These are phyloP conservation scores for Adenanthera pavonina DNA, from an alignment of 306 rosid genomes.

Conservation along the genomic window DNA sequence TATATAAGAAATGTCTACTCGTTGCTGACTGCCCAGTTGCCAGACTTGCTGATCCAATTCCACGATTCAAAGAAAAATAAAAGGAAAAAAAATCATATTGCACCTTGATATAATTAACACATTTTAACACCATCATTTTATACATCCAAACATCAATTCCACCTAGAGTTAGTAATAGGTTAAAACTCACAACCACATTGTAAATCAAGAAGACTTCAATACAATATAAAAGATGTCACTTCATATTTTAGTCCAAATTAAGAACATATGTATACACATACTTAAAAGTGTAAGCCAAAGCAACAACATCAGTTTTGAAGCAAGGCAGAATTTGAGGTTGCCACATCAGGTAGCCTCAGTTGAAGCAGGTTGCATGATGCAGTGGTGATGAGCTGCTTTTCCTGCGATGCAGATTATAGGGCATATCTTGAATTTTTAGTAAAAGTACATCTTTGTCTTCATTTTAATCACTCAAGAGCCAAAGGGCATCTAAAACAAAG, in stretches of 20 bases:
- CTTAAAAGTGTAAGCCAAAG: background rate
- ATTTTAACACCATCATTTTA: constrained; percentile 5
- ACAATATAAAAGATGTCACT: background rate
- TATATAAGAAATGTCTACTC: background rate
- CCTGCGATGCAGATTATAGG: background rate
- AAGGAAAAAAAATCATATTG: background rate
- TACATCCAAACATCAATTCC: background rate
- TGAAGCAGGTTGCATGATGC: background rate
- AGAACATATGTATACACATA: background rate
- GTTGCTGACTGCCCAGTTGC: background rate
- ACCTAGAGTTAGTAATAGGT: constrained; percentile 8
- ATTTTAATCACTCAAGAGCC: background rate
- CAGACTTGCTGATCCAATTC: background rate
- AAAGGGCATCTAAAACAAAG: background rate
- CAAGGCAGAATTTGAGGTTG: background rate
- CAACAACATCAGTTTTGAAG: background rate
- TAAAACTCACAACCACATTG: constrained; percentile 13
- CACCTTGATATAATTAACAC: background rate
- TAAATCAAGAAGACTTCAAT: background rate
- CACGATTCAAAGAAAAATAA: background rate
- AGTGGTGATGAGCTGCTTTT: background rate
- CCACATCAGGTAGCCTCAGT: background rate
- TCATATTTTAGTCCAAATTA: constrained; percentile 19
- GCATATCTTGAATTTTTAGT: background rate
- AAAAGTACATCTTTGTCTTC: background rate